phyloP scores from a whole-genome alignment of 2,329 filamentous ascomycete genomes.

The Rhinocladiella mackenziei region DNA sequence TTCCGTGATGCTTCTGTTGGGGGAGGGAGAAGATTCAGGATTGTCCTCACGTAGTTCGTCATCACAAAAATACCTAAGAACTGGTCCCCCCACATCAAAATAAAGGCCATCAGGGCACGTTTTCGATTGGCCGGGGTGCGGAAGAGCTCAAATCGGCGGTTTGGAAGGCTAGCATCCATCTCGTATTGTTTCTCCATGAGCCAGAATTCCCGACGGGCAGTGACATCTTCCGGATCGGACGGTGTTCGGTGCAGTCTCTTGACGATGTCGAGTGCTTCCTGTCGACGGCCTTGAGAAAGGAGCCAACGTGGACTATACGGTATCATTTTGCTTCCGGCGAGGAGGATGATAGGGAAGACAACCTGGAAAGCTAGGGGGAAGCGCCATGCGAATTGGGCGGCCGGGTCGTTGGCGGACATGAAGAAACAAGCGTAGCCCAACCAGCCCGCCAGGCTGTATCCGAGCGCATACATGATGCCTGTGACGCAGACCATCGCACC shows the following conservation, averaged over 20 bases:
- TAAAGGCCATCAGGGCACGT: slow-evolving; percentile 39
- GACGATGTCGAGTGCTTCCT: slow-evolving; percentile 37
- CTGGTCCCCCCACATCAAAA: slow-evolving; percentile 42
- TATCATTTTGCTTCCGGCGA: slow-evolving; percentile 32
- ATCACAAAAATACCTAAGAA: slow-evolving; percentile 32
- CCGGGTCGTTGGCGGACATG: slow-evolving; percentile 48
- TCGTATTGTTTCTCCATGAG: slow-evolving; percentile 45
- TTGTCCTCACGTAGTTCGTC: slow-evolving; percentile 15
- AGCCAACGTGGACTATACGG: slow-evolving; percentile 37
- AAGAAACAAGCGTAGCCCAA: slow-evolving; percentile 27
- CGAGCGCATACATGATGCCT: slow-evolving; percentile 24
- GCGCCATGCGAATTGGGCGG: slow-evolving; percentile 33
- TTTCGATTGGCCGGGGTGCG: slow-evolving; percentile 40
- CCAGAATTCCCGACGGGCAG: slow-evolving; percentile 42
- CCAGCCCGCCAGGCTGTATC: slow-evolving; percentile 27
- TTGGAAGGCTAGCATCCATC: slow-evolving; percentile 31
- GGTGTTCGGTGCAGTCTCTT: slow-evolving; percentile 34
- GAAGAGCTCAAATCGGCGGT: slow-evolving; percentile 41
- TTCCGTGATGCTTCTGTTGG: too few species aligned
- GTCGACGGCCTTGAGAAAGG: slow-evolving; percentile 37
- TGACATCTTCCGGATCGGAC: slow-evolving; percentile 34
- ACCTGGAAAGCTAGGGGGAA: slow-evolving; percentile 37
- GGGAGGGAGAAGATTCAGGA: neutral
- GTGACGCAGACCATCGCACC: slow-evolving; percentile 27
- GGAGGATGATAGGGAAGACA: slow-evolving; percentile 31